phyloP scores from a whole-genome alignment of 345 rosid species.

The Lepidium africanum region DNA sequence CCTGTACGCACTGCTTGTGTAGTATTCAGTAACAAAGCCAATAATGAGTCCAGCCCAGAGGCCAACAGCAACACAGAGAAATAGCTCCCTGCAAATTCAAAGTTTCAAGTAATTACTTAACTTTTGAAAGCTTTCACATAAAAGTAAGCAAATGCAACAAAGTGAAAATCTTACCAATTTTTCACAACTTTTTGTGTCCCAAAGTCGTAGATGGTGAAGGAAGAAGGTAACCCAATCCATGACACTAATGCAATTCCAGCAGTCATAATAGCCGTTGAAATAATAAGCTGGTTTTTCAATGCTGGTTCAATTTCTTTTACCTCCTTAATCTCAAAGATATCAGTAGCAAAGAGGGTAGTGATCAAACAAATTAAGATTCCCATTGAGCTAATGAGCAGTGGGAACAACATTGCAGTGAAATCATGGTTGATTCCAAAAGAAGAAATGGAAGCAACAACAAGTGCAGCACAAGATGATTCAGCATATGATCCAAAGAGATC shows the following conservation, averaged over 20 bases:
- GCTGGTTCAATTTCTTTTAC: slow-evolving; percentile 61
- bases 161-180: slow-evolving; percentile 39
- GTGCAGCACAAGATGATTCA: slow-evolving; percentile 68
- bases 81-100: slow-evolving; percentile 47
- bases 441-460: slow-evolving; percentile 66
- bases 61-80: slow-evolving; percentile 60
- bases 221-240: slow-evolving; percentile 40
- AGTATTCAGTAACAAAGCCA: slow-evolving; percentile 62
- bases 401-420: slow-evolving; percentile 55
- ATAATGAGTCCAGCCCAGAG: slow-evolving; percentile 69
- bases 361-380: slow-evolving; percentile 65
- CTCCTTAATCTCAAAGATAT: slow-evolving; percentile 58
- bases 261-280: slow-evolving; percentile 62
- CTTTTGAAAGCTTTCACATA: not conserved
- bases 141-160: not conserved
- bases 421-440: slow-evolving; percentile 67
- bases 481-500: slow-evolving; percentile 73
- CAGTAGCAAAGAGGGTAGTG: slow-evolving; percentile 63
- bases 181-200: slow-evolving; percentile 54
- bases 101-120: not conserved
- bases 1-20: slow-evolving; percentile 72
- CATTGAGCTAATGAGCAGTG: slow-evolving; percentile 50
- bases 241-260: slow-evolving; percentile 48
- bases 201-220: slow-evolving; percentile 62
- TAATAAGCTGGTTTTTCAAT: slow-evolving; percentile 58